These are phyloP conservation scores for Artemisia argyi DNA, from an alignment of 129 eudicot species.

Conservation along the genomic window DNA sequence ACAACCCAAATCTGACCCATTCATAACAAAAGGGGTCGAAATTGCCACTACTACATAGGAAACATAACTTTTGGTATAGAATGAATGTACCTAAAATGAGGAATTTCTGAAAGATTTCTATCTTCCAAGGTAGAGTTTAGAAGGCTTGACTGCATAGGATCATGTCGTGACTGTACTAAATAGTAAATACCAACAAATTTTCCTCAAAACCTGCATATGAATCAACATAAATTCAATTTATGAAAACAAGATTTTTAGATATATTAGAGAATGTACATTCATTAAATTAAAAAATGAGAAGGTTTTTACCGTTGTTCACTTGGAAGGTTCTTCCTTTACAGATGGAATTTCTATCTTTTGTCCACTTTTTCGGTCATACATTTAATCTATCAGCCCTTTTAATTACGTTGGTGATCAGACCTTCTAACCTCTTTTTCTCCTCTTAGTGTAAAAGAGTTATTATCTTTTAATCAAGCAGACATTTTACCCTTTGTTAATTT, in stretches of 20 bases:
- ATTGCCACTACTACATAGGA: not conserved
- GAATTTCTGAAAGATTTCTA: conserved; percentile 73
- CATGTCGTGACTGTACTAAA: conserved; percentile 89
- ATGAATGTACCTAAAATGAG: conserved; percentile 63
- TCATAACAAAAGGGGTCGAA: not conserved
- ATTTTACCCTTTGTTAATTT: too few relatives aligned
- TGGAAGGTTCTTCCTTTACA: conserved; percentile 73
- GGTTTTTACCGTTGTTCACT: conserved; percentile 66
- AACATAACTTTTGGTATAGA: not conserved
- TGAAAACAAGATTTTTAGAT: not conserved
- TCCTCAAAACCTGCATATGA: conserved; percentile 64
- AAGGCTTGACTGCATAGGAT: conserved; percentile 95
- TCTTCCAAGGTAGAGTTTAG: conserved; percentile 86
- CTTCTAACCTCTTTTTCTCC: too few relatives aligned
- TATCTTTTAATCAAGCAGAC: too few relatives aligned
- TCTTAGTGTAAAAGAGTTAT: too few relatives aligned
- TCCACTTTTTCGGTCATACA: too few relatives aligned
- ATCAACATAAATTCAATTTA: not conserved
- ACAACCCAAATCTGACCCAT: too few relatives aligned
- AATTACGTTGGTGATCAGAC: too few relatives aligned
- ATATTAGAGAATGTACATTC: not conserved
- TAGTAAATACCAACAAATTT: conserved; percentile 87
- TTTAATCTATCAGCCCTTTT: too few relatives aligned
- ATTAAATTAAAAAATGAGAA: not conserved
- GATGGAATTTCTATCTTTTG: conserved; percentile 58